Evolutionary conservation across 179 eudicot species (phyloP).

Genomic region (Dionaea muscipula): DNA sequence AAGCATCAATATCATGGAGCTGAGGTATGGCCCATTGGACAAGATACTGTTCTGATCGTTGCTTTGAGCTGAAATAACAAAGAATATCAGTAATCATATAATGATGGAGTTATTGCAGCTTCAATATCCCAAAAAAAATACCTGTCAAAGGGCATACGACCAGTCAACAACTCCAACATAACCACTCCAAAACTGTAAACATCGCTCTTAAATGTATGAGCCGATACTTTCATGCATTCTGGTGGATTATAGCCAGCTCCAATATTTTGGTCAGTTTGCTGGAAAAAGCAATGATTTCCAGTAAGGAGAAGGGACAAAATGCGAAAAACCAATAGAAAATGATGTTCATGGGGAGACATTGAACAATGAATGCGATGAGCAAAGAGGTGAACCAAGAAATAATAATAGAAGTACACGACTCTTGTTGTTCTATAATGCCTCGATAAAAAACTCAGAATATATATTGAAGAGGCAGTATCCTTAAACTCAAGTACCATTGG

Average conservation of each 20-base stretch:
- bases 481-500: too few species aligned
- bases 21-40: constrained; percentile 42
- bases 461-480: too few species aligned
- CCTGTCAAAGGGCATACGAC: constrained; percentile 40
- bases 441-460: too few species aligned
- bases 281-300: neutral
- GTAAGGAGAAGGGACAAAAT: neutral
- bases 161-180: constrained; percentile 35
- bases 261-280: constrained; percentile 23
- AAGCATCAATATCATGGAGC: constrained; percentile 35
- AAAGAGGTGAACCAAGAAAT: neutral
- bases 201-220: constrained; percentile 26
- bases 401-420: too few species aligned
- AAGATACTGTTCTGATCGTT: constrained; percentile 28
- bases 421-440: too few species aligned
- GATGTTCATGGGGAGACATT: too few species aligned
- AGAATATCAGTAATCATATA: neutral
- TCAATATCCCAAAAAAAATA: neutral
- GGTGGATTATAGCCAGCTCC: constrained; percentile 58
- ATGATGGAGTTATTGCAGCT: neutral
- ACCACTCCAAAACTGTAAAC: constrained; percentile 34
- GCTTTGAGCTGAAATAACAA: constrained; percentile 20
- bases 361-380: too few species aligned
- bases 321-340: neutral
- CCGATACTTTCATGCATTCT: constrained; percentile 56